Percentiles rank a stretch among this genome's conserved stretches.
Conservation (phyloP, 139 green algal genomes). For the Diplosphaera chodatii region DNA sequence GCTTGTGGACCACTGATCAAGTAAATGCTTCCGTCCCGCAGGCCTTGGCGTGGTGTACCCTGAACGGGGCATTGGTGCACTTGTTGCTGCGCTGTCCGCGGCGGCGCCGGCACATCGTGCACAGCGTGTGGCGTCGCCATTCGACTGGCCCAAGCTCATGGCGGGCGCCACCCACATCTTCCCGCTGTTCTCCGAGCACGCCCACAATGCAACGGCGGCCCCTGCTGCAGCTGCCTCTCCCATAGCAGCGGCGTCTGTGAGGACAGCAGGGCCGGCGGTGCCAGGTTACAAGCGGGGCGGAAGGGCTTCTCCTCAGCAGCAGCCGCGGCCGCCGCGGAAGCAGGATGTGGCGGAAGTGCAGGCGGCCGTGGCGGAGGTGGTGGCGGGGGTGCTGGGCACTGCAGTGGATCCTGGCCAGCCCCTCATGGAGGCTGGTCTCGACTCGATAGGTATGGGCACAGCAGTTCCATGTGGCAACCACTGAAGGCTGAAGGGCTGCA, state of each 20-base stretch:
- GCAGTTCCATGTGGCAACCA: too few relatives aligned
- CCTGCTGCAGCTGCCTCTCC: too few relatives aligned
- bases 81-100: conserved; percentile 3
- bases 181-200: conserved; percentile 5
- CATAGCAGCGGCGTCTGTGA: not conserved
- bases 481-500: too few relatives aligned
- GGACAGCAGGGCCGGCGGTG: too few relatives aligned
- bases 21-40: too few relatives aligned
- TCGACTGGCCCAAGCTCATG: conserved; percentile 19
- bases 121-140: conserved; percentile 7
- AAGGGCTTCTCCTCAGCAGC: too few relatives aligned
- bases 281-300: too few relatives aligned
- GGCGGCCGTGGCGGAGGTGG: not conserved
- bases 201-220: not conserved
- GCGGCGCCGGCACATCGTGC: not conserved
- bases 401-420: conserved; percentile 13
- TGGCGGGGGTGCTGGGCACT: conserved; percentile 1
- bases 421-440: conserved; percentile 50
- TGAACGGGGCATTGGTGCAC: conserved; percentile 21
- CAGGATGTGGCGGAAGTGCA: conserved; percentile 16
- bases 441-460: conserved; percentile 41
- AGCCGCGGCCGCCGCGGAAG: too few relatives aligned
- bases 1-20: too few relatives aligned
- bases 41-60: conserved; percentile 55
- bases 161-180: conserved; percentile 4